Evolutionary conservation across 352 stramenopile genomes (phyloP), one percentile per base, ranked within the genome.

Genomic region (Phytophthora agathidicida): DNA sequence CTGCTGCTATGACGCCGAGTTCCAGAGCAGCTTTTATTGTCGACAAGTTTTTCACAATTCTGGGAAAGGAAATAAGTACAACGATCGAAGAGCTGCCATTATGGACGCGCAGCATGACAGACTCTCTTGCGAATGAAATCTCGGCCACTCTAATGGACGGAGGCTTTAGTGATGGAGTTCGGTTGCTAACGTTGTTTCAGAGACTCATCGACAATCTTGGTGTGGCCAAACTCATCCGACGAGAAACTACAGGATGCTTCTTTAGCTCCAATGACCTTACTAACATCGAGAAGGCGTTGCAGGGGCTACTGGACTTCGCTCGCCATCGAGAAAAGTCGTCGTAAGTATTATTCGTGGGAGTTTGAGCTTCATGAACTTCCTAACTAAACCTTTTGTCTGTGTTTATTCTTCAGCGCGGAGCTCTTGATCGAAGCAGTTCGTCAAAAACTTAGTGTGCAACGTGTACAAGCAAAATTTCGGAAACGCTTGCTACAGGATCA

Each of bases 381-480:
- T n/a, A n/a, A n/a, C n/a, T n/a, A n/a, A 26, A 42, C 39, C 1
- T 28, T 27, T 45, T 4, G 17, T 9, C 16, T 48, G 7, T 48
- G 20, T 7, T 56, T 24, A 14, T 48, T 53, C 27, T 35, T 28
- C 11, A 86, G 73, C 1, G 75, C 67, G 19, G 85, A 93, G 44
- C 41, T 86, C 11, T 32, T 93, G 7, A 85, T 95, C 19, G 80
- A 93, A 13, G 70, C 81, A 0, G 68, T 95, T 1, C 67, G 74
- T 11, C 81, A 93, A 16, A 96, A 92, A 27, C 32, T 92, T 3
- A 80, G 80, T 8, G 79, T 94, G 16, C 60, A 77, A 33, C 81
- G 83, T 2, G 71, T 96, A 5, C 88, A 96, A 43, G n/a, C 59
- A 8, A 74, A 65, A 2, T 96, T 94, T 41, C 77, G 86, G 2